Base-by-base conservation (phyloP, 345 rosid genomes). In the Psidium guajava region DNA sequence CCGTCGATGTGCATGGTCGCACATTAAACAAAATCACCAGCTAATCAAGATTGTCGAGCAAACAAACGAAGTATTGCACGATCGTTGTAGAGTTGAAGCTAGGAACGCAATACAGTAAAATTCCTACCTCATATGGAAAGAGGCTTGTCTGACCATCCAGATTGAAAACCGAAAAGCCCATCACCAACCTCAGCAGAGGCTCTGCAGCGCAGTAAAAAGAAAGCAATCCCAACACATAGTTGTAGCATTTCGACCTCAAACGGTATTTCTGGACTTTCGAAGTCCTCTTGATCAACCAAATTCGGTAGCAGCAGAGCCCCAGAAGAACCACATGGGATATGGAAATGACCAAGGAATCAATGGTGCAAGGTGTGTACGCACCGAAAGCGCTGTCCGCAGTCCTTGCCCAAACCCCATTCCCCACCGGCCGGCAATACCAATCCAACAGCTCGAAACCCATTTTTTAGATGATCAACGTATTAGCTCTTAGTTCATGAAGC, bases 341-440 rank as follows among this genome's bases (percentile, higher is more conserved):
- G 84, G 88, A 89, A 21, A 95, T 87, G 86, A 95, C 98, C 50
- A 93, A 21, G 25, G 94, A 87, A 86, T 94, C 95, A 21, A 93
- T 90, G 2, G 92, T 96, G 82, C 98, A 97, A 10, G 98, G 95
- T 52, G 98, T 93, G 88, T 90, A 94, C 25, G 90, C 89, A 8
- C 98, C 98, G 86, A 97, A 95, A 49, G 95, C 94, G 83, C 95
- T 91, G 85, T 92, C 90, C 40, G 82, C 95, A 52, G 86, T 83
- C 84, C 87, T 91, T 27, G 89, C 90, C 98, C 99, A 95, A 86
- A 91, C 83, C 55, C 96, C 96, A 73, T 92, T 87, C 27, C 89
- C 83, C 89, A 87, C 88, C n/a, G 99, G 99, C 56, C 85, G 90
- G 86, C 99, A 97, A 54, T 92, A 95, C 99, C 98, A 97, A 85